A percentile compares a stretch with the other conserved stretches of the same genome.
phyloP scores from a whole-genome alignment of 768 basidiomycete genomes.

The Strobilomyces echinocephalus region DNA sequence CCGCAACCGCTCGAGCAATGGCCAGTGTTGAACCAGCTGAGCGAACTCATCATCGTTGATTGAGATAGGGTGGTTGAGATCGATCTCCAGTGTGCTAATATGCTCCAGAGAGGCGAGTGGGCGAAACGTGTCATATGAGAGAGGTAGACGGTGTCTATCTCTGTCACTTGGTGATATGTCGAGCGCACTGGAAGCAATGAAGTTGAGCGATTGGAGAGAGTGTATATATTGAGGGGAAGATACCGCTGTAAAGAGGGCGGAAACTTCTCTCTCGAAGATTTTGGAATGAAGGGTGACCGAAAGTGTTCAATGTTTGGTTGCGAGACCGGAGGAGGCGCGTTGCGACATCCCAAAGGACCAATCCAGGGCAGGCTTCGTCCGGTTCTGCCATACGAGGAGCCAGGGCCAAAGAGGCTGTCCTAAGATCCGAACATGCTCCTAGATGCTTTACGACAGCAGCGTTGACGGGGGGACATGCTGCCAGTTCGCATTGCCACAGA shows the following conservation, averaged over 20 bases:
- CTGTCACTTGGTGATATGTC: background rate
- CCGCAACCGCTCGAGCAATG: background rate
- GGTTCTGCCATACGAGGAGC: background rate
- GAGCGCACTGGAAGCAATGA: background rate
- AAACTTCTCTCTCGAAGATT: background rate
- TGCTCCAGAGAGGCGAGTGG: slow-evolving; percentile 1
- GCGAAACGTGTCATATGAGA: background rate
- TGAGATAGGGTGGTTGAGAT: background rate
- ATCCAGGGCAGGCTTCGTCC: background rate
- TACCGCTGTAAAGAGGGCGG: background rate
- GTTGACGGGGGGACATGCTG: background rate
- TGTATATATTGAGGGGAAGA: background rate
- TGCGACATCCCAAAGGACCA: background rate
- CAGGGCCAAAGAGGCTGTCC: background rate
- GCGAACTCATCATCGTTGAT: background rate
- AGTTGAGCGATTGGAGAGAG: background rate
- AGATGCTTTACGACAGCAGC: background rate
- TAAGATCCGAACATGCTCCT: background rate
- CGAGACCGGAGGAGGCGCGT: background rate
- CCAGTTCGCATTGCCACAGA: background rate
- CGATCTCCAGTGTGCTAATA: slow-evolving; percentile 1
- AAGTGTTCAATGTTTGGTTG: background rate
- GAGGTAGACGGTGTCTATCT: background rate
- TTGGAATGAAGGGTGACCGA: background rate
- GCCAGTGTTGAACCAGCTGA: background rate